Base-by-base conservation (phyloP, 2,329 filamentous ascomycete genomes). In the Beauveria sp. region DNA sequence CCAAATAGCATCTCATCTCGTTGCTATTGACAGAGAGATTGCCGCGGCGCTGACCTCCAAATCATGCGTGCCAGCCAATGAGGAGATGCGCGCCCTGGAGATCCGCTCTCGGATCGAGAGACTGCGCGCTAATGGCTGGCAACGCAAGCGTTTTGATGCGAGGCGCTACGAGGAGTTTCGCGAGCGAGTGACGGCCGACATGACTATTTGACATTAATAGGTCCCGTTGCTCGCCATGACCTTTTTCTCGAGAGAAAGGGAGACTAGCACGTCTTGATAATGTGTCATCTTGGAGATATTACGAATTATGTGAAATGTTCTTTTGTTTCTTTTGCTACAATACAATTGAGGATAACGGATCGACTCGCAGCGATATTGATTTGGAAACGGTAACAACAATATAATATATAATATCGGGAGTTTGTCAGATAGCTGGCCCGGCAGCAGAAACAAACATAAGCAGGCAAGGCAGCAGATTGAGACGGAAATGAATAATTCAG, bases 51-150 rank as follows among this genome's bases (percentile, higher is more conserved):
- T 61, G 51, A 64, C 59, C 7, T 64, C 67, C 18, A 55, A 48
- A 41, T 63, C 54, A 43, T 70, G 18, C 46, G 67, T 51, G 63
- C 62, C 56, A 24, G 62, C 44, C 26, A 71, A 67, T 47, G 75
- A 76, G 28, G 75, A 77, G 58, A 65, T 72, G 59, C 73, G 73
- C 20, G 65, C 66, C 2, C 66, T 75, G 20, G 79, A 82, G 40
- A 70, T 83, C 3, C 73, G 76, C 62, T 75, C 79, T 7, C 77
- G 83, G 26, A 84, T 85, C 64, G 80, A 83, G 70, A 75, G 79
- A 10, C 71, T 86, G 12, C 77, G 81, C 22, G 77, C 77, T n/a
- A 75, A 67, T 55, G 82, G 82, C 2, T 85, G 83, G 83, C 77
- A 77, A 66, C 73, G 83, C 30, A 78, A 78, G 65, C 77, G 83